These are phyloP conservation scores for Penicillium olsonii DNA, from an alignment of 2,329 filamentous ascomycete species.

Conservation along the genomic window DNA sequence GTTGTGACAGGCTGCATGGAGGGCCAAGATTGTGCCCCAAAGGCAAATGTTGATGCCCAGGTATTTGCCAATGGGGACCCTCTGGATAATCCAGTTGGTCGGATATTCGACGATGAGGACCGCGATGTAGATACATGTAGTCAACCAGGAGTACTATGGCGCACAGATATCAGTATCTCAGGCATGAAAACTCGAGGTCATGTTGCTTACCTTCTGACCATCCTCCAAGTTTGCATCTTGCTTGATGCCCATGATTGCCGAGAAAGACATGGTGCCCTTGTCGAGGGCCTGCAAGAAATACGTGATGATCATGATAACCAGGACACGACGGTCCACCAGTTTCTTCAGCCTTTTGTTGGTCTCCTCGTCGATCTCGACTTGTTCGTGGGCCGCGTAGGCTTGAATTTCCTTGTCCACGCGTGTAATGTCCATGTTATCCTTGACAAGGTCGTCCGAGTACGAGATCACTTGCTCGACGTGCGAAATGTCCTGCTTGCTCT, in stretches of 20 bases:
- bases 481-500: conserved; percentile 35
- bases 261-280: conserved; percentile 45
- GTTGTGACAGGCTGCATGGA: conserved; percentile 40
- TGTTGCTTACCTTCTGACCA: conserved; percentile 33
- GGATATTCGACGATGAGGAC: conserved; percentile 73
- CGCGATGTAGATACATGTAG: conserved; percentile 72
- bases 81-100: conserved; percentile 65
- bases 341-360: conserved; percentile 63
- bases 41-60: conserved; percentile 38
- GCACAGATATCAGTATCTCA: not conserved
- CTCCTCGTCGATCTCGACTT: conserved; percentile 59
- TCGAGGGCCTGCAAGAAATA: conserved; percentile 66
- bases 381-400: conserved; percentile 62
- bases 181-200: not conserved
- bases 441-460: conserved; percentile 46
- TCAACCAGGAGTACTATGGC: conserved; percentile 68
- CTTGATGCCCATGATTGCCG: conserved; percentile 44
- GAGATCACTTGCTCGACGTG: conserved; percentile 55
- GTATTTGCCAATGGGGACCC: conserved; percentile 62
- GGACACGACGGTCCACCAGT: conserved; percentile 67
- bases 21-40: conserved; percentile 33
- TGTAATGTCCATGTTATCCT: conserved; percentile 58
- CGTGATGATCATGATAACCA: conserved; percentile 70
- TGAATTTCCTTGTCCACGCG: conserved; percentile 71
- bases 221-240: conserved; percentile 50